Base-by-base conservation (phyloP, 371 early-diverging fungal species). In the Thermomucor indicae-seudaticae region DNA sequence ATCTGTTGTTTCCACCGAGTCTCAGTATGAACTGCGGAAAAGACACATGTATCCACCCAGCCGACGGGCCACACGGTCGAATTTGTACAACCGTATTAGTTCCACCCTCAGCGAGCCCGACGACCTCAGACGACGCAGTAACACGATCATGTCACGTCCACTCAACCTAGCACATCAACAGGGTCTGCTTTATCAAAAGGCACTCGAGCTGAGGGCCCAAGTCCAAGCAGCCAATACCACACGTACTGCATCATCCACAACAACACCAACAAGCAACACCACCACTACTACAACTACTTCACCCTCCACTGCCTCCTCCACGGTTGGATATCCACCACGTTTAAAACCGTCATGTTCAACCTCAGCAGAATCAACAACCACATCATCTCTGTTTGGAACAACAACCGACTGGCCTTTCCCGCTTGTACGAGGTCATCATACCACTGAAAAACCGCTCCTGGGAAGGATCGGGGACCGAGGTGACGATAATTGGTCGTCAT, bases 31-130 rank as follows among this genome's bases (percentile, higher is more conserved):
- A 30, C 34, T 47, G 23, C 43, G 68, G 38, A 67, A 63, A 46
- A 60, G 68, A 43, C 65, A 64, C 27, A 30, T 72, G 43, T 65
- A 63, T 25, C 65, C 60, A 43, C 58, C 57, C 45, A 47, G 34
- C 40, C 57, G 53, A 47, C 61, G 43, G 22, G 51, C 45, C 46
- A 45, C 57, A 31, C 57, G 58, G 19, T 51, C 53, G n/a, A 57
- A 45, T 45, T 49, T 59, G 57, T 61, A 37, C 41, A 48, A 52
- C 48, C 57, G 60, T 12, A 44, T 60, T 24, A 57, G 58, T 22
- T 62, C 67, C 19, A 70, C 70, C 7, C 49, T 66, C n/a, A 70
- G 71, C 43, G 75, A 75, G 29, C 75, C 75, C 25, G 67, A 70
- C 44, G 69, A 70, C 50, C 53, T 67, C 32, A 49, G 64, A 43